Conservation (phyloP, 345 rosid genomes). For the Moricandia arvensis region DNA sequence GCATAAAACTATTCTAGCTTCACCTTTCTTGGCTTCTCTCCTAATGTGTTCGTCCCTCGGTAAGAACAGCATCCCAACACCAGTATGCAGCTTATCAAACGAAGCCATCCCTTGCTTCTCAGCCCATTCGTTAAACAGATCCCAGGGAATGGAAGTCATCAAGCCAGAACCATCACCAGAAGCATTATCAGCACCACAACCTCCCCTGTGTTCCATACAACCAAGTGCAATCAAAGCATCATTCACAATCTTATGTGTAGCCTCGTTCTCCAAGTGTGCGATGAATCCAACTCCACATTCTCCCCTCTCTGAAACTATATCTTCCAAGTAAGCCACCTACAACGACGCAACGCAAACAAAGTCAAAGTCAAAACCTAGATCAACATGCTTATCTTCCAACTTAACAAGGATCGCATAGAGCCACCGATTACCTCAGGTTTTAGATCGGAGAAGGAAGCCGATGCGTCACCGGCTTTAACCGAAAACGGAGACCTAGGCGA, state of each 20-base stretch:
- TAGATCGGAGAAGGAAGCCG: conserved; percentile 22
- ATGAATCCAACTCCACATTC: conserved; percentile 98
- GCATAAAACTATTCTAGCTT: conserved; percentile 11
- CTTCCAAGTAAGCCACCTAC: conserved; percentile 82
- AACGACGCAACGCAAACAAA: background rate
- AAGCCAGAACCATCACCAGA: conserved; percentile 97
- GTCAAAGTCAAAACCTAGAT: conserved; percentile 24
- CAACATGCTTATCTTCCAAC: background rate
- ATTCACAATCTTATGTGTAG: conserved; percentile 68
- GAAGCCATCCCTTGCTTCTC: conserved; percentile 63
- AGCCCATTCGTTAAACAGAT: conserved; percentile 79
- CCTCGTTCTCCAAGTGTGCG: conserved; percentile 79
- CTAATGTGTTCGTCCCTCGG: conserved; percentile 62
- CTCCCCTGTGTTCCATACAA: conserved; percentile 99
- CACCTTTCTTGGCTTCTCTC: conserved; percentile 84
- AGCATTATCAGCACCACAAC: conserved; percentile 97
- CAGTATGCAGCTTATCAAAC: conserved; percentile 81
- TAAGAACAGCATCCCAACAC: conserved; percentile 92
- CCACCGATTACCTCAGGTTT: conserved; percentile 33
- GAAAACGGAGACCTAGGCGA: conserved; percentile 33
- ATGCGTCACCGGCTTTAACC: conserved; percentile 47
- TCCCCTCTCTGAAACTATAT: conserved; percentile 87
- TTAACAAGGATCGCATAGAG: conserved; percentile 4
- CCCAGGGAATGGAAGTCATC: conserved; percentile 99
- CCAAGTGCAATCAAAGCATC: conserved; percentile 92